These are phyloP conservation scores for Ophiostoma novo-ulmi DNA, from an alignment of 2,329 filamentous ascomycete genomes.

Conservation along the genomic window DNA sequence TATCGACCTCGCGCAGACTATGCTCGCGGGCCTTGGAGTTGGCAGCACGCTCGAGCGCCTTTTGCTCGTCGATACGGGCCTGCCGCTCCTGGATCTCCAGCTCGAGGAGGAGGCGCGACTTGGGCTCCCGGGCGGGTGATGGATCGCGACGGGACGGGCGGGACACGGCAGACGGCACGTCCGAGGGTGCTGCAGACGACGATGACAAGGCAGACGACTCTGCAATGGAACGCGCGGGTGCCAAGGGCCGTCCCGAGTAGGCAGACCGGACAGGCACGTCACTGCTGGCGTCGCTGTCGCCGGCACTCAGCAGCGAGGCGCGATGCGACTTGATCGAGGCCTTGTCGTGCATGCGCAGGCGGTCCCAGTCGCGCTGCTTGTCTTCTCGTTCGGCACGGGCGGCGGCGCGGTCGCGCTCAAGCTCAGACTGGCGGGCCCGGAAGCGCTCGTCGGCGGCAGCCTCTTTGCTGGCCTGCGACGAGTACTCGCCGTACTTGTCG, in stretches of 20 bases:
- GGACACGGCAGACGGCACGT: neutral
- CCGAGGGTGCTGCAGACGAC: neutral
- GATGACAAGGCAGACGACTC: neutral
- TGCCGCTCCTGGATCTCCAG: conserved; percentile 23
- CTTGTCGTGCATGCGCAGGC: conserved; percentile 23
- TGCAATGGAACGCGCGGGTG: neutral
- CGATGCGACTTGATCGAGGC: conserved; percentile 7
- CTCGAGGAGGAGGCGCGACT: conserved; percentile 15
- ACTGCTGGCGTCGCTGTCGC: neutral
- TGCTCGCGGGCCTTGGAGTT: neutral
- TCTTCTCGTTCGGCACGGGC: neutral
- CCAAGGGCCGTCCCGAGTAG: neutral
- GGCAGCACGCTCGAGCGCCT: conserved; percentile 20
- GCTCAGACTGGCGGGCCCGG: conserved; percentile 7
- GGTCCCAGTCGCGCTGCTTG: conserved; percentile 24
- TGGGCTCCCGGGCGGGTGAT: neutral
- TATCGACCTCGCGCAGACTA: conserved; percentile 4
- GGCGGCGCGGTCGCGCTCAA: conserved; percentile 18
- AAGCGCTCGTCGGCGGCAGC: conserved; percentile 17
- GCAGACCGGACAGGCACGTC: neutral
- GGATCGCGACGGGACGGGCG: neutral
- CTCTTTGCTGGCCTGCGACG: neutral
- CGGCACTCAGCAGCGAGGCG: neutral
- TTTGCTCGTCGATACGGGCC: conserved; percentile 16
- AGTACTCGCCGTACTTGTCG: neutral